Evolutionary conservation across 371 early-diverging fungal species (phyloP).

Genomic region (Dichotomocladium elegans): DNA sequence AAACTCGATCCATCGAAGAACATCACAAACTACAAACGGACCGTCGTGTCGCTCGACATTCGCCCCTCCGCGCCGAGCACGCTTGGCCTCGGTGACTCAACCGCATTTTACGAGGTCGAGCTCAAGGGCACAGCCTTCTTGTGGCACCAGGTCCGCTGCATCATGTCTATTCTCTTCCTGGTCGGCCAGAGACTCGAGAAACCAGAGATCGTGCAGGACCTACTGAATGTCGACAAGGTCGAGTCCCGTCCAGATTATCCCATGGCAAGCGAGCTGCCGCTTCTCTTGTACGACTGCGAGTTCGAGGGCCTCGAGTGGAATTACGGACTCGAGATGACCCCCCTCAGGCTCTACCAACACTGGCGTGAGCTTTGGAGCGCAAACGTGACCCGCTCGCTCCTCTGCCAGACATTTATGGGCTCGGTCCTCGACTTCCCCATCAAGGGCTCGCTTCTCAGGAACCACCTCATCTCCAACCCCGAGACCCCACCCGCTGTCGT

Average conservation of each 20-base stretch:
- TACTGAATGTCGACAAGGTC: constrained; percentile 33
- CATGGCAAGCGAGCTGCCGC: constrained; percentile 81
- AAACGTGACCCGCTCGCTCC: constrained; percentile 43
- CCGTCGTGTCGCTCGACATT: constrained; percentile 66
- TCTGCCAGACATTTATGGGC: constrained; percentile 17
- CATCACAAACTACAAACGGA: constrained; percentile 71
- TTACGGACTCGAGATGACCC: constrained; percentile 29
- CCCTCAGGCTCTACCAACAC: constrained; percentile 23
- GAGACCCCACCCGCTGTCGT: constrained; percentile 17
- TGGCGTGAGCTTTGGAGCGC: constrained; percentile 51
- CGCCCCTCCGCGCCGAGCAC: constrained; percentile 30
- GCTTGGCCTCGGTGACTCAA: constrained; percentile 9
- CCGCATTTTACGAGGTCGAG: constrained; percentile 63
- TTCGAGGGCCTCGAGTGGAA: constrained; percentile 61
- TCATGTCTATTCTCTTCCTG: constrained; percentile 87
- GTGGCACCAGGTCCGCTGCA: constrained; percentile 97
- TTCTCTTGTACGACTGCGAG: constrained; percentile 87
- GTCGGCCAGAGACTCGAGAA: constrained; percentile 63
- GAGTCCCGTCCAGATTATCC: constrained; percentile 39
- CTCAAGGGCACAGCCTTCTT: constrained; percentile 86
- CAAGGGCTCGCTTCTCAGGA: not conserved
- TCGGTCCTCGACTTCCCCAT: constrained; percentile 5
- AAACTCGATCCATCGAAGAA: constrained; percentile 86
- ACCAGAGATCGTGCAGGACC: constrained; percentile 31
- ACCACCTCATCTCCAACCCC: constrained; percentile 4